These are phyloP conservation scores for Rhodotorula graminis DNA, from an alignment of 768 basidiomycete genomes.

Conservation along the genomic window DNA sequence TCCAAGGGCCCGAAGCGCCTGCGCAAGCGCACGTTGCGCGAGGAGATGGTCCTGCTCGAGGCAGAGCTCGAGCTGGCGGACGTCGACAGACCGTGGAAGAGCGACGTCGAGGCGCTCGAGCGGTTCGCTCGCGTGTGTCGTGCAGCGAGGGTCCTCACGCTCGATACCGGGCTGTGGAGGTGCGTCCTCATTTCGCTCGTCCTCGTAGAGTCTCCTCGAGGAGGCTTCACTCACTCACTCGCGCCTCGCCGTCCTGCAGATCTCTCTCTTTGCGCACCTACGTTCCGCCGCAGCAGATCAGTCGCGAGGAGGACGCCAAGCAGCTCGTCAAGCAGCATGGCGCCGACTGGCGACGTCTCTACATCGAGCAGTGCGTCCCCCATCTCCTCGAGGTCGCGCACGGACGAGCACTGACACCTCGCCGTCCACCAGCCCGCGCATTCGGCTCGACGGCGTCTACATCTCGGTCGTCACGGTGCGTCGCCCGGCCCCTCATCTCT, in stretches of 20 bases:
- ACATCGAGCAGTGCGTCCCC: slow-evolving; percentile 39
- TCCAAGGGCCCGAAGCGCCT: background rate
- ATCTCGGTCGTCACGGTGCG: slow-evolving; percentile 38
- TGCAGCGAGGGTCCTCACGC: slow-evolving; percentile 26
- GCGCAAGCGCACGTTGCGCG: slow-evolving; percentile 20
- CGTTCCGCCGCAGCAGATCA: slow-evolving; percentile 31
- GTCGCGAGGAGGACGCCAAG: background rate
- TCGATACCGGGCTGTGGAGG: slow-evolving; percentile 29
- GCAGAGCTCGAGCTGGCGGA: slow-evolving; percentile 24
- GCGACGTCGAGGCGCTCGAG: slow-evolving; percentile 35
- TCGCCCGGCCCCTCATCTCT: background rate
- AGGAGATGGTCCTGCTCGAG: slow-evolving; percentile 28
- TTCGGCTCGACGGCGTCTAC: slow-evolving; percentile 41
- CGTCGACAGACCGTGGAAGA: slow-evolving; percentile 21
- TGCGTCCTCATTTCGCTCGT: background rate
- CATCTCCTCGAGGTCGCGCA: background rate
- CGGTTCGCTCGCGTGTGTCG: slow-evolving; percentile 29
- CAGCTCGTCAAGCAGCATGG: slow-evolving; percentile 32
- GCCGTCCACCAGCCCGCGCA: slow-evolving; percentile 24
- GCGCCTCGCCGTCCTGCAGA: background rate
- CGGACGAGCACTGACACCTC: background rate
- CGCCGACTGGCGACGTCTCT: slow-evolving; percentile 40
- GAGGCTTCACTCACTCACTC: too few relatives aligned
- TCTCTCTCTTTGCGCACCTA: slow-evolving; percentile 12
- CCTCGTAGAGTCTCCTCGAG: background rate